Evolutionary conservation across 2,329 filamentous ascomycete genomes (phyloP).

Genomic region (Scytalidium sp.): DNA sequence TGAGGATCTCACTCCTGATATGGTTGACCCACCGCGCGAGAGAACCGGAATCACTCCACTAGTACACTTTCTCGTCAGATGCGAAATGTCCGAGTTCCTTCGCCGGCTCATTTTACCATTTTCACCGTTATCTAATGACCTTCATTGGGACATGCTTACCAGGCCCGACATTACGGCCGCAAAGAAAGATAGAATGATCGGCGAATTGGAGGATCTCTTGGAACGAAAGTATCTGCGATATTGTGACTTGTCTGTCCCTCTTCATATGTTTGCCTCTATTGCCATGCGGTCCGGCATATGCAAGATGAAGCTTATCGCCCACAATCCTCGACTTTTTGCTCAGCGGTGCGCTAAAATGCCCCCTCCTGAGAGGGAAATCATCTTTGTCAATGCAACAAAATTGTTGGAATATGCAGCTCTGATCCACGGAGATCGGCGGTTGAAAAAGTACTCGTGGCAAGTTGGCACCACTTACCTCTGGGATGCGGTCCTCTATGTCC

Average conservation of each 20-base stretch:
- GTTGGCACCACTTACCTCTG: slow-evolving; percentile 27
- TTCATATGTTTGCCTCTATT: slow-evolving; percentile 14
- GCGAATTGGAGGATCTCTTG: slow-evolving; percentile 31
- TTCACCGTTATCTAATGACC: slow-evolving; percentile 4
- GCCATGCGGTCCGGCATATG: slow-evolving; percentile 14
- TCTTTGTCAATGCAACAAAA: slow-evolving; percentile 18
- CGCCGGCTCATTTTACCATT: slow-evolving; percentile 33
- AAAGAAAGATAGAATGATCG: slow-evolving; percentile 22
- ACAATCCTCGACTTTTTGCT: slow-evolving; percentile 16
- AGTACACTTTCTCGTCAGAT: slow-evolving; percentile 23
- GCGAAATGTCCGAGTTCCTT: slow-evolving; percentile 37
- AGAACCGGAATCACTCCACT: slow-evolving; percentile 44
- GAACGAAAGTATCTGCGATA: slow-evolving; percentile 33
- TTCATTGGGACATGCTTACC: slow-evolving; percentile 13
- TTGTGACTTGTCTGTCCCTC: slow-evolving; percentile 30
- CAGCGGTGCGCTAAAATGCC: slow-evolving; percentile 12
- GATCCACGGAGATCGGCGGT: slow-evolving; percentile 12
- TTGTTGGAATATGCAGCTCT: slow-evolving; percentile 21
- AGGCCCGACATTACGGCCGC: slow-evolving; percentile 8
- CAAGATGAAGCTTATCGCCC: slow-evolving; percentile 19
- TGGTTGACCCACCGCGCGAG: slow-evolving; percentile 39
- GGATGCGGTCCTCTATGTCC: slow-evolving; percentile 28
- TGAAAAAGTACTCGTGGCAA: slow-evolving; percentile 26
- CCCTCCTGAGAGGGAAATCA: slow-evolving; percentile 17
- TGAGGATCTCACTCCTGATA: slow-evolving; percentile 41